Percentiles rank a stretch among this genome's conserved stretches.
These are phyloP conservation scores for Athelia sp. DNA, from an alignment of 1,284 basidiomycete genomes.

Conservation along the genomic window DNA sequence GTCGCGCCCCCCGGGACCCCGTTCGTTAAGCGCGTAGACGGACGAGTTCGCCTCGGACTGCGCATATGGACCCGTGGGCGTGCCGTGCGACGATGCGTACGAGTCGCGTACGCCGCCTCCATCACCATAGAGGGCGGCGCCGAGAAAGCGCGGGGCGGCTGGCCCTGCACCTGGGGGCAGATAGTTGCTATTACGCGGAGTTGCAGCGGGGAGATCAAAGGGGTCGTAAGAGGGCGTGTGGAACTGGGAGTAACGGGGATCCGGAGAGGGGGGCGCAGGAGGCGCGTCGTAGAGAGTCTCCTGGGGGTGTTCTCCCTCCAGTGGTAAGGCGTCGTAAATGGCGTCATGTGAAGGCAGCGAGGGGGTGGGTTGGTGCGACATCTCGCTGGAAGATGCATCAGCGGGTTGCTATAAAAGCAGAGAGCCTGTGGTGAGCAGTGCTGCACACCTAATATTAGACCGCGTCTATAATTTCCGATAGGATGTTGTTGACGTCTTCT, in stretches of 20 bases:
- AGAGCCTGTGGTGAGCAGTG: no score
- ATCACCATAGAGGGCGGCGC: slow-evolving; percentile 40
- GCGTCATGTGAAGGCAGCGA: not conserved
- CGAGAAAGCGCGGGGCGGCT: slow-evolving; percentile 42
- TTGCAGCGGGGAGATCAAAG: slow-evolving; percentile 15
- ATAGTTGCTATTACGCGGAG: slow-evolving; percentile 8
- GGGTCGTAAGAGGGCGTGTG: slow-evolving; percentile 7
- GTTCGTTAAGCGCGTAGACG: slow-evolving; percentile 55
- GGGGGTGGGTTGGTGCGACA: not conserved
- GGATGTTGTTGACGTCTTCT: no score
- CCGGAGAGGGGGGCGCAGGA: not conserved
- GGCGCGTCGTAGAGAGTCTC: not conserved
- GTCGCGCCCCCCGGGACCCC: slow-evolving; percentile 23
- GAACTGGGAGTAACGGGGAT: not conserved
- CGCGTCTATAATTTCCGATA: no score
- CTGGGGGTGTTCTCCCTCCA: not conserved
- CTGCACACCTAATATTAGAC: no score
- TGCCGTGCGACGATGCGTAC: slow-evolving; percentile 47
- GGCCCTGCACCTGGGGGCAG: slow-evolving; percentile 31
- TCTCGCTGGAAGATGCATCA: not conserved
- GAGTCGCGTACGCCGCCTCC: slow-evolving; percentile 46
- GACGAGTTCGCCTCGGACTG: slow-evolving; percentile 47
- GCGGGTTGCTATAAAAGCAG: not conserved
- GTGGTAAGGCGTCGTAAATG: not conserved
- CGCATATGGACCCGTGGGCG: slow-evolving; percentile 28